Evolutionary conservation across 2,329 filamentous ascomycete species (phyloP), one percentile per base, ranked within the genome.

Genomic region (Sclerotinia glacialis): DNA sequence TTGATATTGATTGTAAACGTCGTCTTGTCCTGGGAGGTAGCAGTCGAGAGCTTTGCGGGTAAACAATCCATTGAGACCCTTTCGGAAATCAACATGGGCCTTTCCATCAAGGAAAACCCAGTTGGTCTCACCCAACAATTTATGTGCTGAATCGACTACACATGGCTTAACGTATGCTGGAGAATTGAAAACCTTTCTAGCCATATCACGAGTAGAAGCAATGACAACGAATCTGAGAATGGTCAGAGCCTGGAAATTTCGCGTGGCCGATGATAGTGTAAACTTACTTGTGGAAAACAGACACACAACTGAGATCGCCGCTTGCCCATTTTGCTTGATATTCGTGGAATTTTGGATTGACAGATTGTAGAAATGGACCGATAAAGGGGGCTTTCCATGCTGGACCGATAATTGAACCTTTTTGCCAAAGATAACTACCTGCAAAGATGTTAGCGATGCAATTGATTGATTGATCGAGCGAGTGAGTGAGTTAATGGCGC

Each of bases 41-140:
- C 83, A 84, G 73, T 92, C 89, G 75, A 99, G 86, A 26, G 94
- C 92, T 77, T 91, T 87, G 76, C 93, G 91, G 54, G 94, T 98
- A 82, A 99, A 99, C 37, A 98, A 86, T 67, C 89, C 89, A 78
- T 97, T 98, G 72, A 99, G 83, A 64, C 95, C 95, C 82, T 97
- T 98, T 78, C 95, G 93, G 81, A 95, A 99, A 76, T 98, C 95
- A 72, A 97, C 92, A 75, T 99, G 95, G 49, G 88, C 87, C 80
- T 93, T 96, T 76, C 95, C 95, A 76, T 98, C 94, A 71, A 99
- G 83, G 81, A 98, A 98, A 23, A 98, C 95, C 92, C 93, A 99
- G 82, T 97, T 97, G 75, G 90, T 89, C 69, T 88, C 85, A 68
- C 95, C 91, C 63, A 99, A 87, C 61, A 99, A 90, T 82, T 98